Percentiles rank a stretch among this genome's conserved stretches.
phyloP scores from a whole-genome alignment of 2,329 filamentous ascomycete genomes.

The Alternaria gansuensis region DNA sequence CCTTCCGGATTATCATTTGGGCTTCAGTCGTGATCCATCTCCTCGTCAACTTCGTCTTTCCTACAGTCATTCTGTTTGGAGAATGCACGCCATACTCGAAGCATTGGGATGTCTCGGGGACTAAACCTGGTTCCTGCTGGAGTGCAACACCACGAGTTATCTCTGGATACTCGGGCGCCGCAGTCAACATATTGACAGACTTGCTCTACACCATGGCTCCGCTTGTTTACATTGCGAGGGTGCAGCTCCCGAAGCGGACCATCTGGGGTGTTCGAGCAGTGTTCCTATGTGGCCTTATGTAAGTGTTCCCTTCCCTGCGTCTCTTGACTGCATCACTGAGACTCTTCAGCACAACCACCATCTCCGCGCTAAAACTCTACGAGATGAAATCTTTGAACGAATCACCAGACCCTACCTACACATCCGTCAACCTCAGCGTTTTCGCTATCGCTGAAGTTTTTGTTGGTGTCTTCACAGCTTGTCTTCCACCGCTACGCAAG shows the following conservation, averaged over 20 bases:
- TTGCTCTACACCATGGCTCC: slow-evolving; percentile 38
- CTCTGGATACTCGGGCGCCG: slow-evolving; percentile 40
- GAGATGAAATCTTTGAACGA: slow-evolving; percentile 36
- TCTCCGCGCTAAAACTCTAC: slow-evolving; percentile 40
- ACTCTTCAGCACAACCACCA: slow-evolving; percentile 32
- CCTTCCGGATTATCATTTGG: slow-evolving; percentile 37
- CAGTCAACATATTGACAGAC: slow-evolving; percentile 39
- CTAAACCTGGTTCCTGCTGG: slow-evolving; percentile 37
- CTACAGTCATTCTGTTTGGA: slow-evolving; percentile 35
- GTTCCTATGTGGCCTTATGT: slow-evolving; percentile 41
- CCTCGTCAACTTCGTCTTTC: slow-evolving; percentile 36
- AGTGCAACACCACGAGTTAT: slow-evolving; percentile 34
- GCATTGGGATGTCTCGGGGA: slow-evolving; percentile 36
- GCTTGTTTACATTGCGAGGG: slow-evolving; percentile 34
- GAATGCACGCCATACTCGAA: slow-evolving; percentile 37
- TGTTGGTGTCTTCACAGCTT: slow-evolving; percentile 40
- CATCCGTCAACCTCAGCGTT: slow-evolving; percentile 36
- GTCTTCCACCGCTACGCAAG: slow-evolving; percentile 39
- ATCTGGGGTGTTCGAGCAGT: slow-evolving; percentile 42
- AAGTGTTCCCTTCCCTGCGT: slow-evolving; percentile 3
- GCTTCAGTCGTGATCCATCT: slow-evolving; percentile 33
- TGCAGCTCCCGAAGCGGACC: slow-evolving; percentile 38
- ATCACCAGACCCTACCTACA: slow-evolving; percentile 36
- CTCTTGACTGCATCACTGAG: slow-evolving; percentile 1
- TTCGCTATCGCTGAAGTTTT: slow-evolving; percentile 39